phyloP scores from a whole-genome alignment of 2,329 filamentous ascomycete species.

The Fusarium falciforme region DNA sequence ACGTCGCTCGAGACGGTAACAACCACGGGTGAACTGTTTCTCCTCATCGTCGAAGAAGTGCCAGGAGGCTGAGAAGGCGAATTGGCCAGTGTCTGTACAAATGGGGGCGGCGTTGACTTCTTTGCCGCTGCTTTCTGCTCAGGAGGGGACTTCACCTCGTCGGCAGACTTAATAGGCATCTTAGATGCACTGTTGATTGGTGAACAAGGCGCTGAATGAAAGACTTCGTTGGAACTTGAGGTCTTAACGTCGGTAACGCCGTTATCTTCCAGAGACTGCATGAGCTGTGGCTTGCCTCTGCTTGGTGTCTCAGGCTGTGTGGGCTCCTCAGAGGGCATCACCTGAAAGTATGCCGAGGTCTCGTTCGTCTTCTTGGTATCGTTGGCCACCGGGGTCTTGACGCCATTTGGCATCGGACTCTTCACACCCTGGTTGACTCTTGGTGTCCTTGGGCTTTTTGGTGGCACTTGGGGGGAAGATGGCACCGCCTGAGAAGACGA shows the following conservation, averaged over 20 bases:
- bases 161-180: conserved; percentile 24
- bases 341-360: conserved; percentile 25
- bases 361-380: conserved; percentile 7
- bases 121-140: neutral
- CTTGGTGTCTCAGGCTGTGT: conserved; percentile 16
- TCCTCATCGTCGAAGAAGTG: conserved; percentile 20
- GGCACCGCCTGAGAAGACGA: conserved; percentile 28
- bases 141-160: conserved; percentile 1
- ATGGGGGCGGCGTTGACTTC: conserved; percentile 12
- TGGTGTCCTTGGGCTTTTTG: conserved; percentile 19
- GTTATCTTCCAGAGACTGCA: conserved; percentile 31
- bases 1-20: neutral
- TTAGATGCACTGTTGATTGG: conserved; percentile 20
- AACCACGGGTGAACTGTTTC: conserved; percentile 13
- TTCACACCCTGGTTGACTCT: conserved; percentile 4
- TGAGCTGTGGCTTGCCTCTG: conserved; percentile 26
- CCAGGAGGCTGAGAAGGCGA: conserved; percentile 12
- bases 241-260: conserved; percentile 32
- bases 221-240: conserved; percentile 29
- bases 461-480: conserved; percentile 29
- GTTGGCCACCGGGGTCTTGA: neutral
- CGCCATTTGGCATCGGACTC: conserved; percentile 15
- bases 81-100: conserved; percentile 29
- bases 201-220: conserved; percentile 39
- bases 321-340: conserved; percentile 6